Conservation (phyloP, 352 stramenopile genomes). For the Phytophthora tentaculata region DNA sequence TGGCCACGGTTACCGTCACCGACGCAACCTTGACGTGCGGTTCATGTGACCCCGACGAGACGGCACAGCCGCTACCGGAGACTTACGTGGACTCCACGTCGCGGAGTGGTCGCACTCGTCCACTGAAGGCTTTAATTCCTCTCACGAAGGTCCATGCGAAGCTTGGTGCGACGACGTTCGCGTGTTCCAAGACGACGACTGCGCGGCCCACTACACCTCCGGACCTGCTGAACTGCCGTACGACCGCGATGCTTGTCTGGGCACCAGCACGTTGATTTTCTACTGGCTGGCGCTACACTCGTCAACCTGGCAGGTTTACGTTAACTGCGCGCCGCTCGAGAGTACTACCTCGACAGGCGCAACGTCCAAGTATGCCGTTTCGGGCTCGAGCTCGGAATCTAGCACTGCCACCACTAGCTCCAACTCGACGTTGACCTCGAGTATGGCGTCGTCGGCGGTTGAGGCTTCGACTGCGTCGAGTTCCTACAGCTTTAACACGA, state of each 20-base stretch:
- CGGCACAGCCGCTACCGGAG: conserved; percentile 21
- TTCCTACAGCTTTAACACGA: conserved; percentile 21
- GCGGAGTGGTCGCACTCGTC: conserved; percentile 34
- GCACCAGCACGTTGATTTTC: conserved; percentile 38
- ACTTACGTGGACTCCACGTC: too few relatives aligned
- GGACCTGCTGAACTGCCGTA: conserved; percentile 43
- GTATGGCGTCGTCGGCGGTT: not conserved
- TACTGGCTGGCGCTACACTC: conserved; percentile 54
- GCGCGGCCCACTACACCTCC: conserved; percentile 28
- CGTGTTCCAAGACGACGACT: conserved; percentile 25
- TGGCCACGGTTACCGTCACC: conserved; percentile 24
- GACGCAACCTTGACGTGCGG: conserved; percentile 33
- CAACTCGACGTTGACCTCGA: not conserved
- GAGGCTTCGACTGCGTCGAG: conserved; percentile 5
- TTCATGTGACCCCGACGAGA: conserved; percentile 15
- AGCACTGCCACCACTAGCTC: conserved; percentile 16
- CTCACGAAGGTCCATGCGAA: conserved; percentile 51
- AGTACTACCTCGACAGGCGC: conserved; percentile 32
- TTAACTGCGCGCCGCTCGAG: conserved; percentile 40
- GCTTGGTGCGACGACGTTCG: conserved; percentile 47
- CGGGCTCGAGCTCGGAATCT: conserved; percentile 12
- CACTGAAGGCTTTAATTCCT: conserved; percentile 35
- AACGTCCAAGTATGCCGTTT: conserved; percentile 31
- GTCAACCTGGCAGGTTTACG: conserved; percentile 54
- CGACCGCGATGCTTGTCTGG: conserved; percentile 32